Evolutionary conservation across 345 rosid genomes (phyloP), one percentile per base, ranked within the genome.

Genomic region (Gossypium anomalum): DNA sequence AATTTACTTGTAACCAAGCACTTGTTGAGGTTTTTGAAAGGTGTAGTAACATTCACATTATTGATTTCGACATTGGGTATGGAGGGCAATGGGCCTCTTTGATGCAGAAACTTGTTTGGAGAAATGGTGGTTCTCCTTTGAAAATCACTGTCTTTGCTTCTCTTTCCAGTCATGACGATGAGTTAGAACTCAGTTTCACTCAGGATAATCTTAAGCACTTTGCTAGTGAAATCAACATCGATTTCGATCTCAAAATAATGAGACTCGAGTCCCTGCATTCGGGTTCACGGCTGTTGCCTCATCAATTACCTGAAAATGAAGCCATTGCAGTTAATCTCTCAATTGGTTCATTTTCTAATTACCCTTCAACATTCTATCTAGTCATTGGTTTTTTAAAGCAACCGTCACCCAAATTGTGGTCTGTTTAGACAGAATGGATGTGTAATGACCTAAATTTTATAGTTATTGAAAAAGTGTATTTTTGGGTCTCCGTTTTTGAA

Each of bases 1-100:
- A 90, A 63, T 94, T 94, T 59, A 90, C 98, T 27, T 85, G 92
- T 48, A 94, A 94, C 74, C 98, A 94, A 70, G 90, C 95, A 23
- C 83, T 94, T 49, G 86, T 94, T 19, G 98, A 94, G 58, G 83
- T 90, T 3, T 83, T 83, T 58, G 85, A 84, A 49, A 92, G 92
- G 52, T 87, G 71, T 44, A 82, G 83, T 61, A 79, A 83, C 19
- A 87, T 94, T 72, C 98, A 94, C 85, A 86, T 94, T 80, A 58
- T 94, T 63, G 97, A 93, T 83, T 94, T 94, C 51, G 97, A 94
- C 68, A 80, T 94, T 14, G 97, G 97, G 5, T 92, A 82, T 67
- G 98, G 98, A 10, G 94, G 93, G 49, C 97, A 92, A 76, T 92
- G 97, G 97, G 90, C 95, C 15, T 94, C 98, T 73, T 75, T 94